A percentile compares a stretch with the other conserved stretches of the same genome.
These are phyloP conservation scores for Colletotrichum orbiculare DNA, from an alignment of 2,329 filamentous ascomycete genomes.

Conservation along the genomic window DNA sequence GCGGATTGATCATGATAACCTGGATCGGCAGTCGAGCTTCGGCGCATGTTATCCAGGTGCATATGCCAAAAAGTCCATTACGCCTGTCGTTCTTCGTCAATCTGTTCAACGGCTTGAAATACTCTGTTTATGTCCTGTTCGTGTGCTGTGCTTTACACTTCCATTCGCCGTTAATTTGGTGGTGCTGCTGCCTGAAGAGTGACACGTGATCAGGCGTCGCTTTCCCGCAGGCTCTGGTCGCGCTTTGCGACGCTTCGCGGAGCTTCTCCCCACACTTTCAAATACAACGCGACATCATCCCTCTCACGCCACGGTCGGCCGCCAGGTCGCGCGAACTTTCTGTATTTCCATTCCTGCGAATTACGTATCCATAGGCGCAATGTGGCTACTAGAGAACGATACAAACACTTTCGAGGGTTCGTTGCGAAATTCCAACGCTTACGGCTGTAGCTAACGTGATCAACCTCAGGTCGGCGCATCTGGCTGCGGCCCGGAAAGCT, in stretches of 20 bases:
- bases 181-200: conserved; percentile 25
- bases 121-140: too few species aligned
- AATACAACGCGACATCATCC: conserved; percentile 8
- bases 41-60: too few species aligned
- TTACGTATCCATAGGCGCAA: conserved; percentile 43
- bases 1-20: too few species aligned
- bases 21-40: too few species aligned
- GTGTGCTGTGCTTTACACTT: too few species aligned
- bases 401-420: conserved; percentile 62
- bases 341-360: neutral
- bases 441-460: conserved; percentile 25
- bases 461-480: conserved; percentile 60
- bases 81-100: too few species aligned
- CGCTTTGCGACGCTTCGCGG: conserved; percentile 21
- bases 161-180: too few species aligned
- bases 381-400: conserved; percentile 75
- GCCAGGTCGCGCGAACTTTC: conserved; percentile 3
- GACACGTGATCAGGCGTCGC: conserved; percentile 40
- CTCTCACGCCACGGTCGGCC: neutral
- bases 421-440: conserved; percentile 5
- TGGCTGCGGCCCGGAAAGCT: conserved; percentile 89
- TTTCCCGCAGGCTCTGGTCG: conserved; percentile 27
- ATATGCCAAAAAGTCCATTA: too few species aligned
- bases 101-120: too few species aligned
- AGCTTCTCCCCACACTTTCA: conserved; percentile 23